Conservation (phyloP, 75 land plant species). For the Pinus tabuliformis region DNA sequence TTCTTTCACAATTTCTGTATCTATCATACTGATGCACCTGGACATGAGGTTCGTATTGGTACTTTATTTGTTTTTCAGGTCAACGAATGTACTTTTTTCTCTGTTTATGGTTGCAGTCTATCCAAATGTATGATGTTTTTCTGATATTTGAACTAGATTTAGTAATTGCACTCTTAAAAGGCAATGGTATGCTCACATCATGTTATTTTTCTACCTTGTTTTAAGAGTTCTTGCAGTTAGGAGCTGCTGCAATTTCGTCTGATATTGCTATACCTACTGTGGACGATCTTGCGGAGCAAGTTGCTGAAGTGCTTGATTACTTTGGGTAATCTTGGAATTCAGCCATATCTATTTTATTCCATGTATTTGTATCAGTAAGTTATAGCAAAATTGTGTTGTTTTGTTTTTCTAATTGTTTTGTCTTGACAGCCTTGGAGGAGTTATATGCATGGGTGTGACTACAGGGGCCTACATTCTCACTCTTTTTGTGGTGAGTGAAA, state of each 20-base stretch:
- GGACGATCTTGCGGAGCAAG: slow-evolving; percentile 85
- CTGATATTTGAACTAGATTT: no score
- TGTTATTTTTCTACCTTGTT: slow-evolving; percentile 4
- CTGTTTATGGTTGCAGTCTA: no score
- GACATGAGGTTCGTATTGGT: slow-evolving; percentile 78
- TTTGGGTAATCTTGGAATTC: slow-evolving; percentile 47
- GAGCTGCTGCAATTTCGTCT: slow-evolving; percentile 69
- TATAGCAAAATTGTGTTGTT: background rate
- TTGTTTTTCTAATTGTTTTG: background rate
- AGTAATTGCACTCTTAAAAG: no score
- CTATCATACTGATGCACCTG: slow-evolving; percentile 89
- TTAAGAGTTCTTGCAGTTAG: slow-evolving; percentile 69
- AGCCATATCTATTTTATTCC: background rate
- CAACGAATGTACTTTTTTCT: no score
- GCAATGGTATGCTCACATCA: no score
- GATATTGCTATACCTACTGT: slow-evolving; percentile 45
- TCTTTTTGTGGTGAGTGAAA: slow-evolving; percentile 68
- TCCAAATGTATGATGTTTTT: no score
- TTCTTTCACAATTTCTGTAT: slow-evolving; percentile 92
- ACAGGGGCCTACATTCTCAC: slow-evolving; percentile 94
- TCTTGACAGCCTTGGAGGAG: slow-evolving; percentile 64
- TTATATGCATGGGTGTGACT: slow-evolving; percentile 89
- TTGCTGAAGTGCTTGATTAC: slow-evolving; percentile 78
- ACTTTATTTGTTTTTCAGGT: no score
- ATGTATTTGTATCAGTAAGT: background rate